A percentile compares a stretch with the other conserved stretches of the same genome.
Evolutionary conservation across 345 rosid species (phyloP).

Genomic region (Brassica rapa): DNA sequence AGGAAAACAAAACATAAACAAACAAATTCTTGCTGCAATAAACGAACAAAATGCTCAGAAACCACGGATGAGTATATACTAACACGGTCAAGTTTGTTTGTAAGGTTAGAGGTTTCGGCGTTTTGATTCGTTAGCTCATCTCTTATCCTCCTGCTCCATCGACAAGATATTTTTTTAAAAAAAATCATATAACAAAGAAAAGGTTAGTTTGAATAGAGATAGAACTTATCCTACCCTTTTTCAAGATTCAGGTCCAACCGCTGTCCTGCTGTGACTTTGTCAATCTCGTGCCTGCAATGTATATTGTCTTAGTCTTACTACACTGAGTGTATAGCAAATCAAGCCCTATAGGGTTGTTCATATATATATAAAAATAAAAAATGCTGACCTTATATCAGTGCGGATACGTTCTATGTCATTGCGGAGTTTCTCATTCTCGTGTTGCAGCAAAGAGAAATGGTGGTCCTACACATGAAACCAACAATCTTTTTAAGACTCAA

Average conservation of each 20-base stretch:
- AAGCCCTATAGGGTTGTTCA: not conserved
- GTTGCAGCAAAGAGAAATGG: conserved; percentile 76
- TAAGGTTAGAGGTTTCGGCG: conserved; percentile 71
- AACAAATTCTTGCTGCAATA: not conserved
- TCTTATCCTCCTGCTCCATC: conserved; percentile 62
- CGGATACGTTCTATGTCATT: conserved; percentile 78
- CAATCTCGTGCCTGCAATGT: conserved; percentile 73
- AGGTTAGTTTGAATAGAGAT: not conserved
- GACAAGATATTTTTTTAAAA: not conserved
- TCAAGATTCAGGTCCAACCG: conserved; percentile 94
- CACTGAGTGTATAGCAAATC: conserved; percentile 3
- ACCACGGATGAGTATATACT: conserved; percentile 21
- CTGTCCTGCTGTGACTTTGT: conserved; percentile 86
- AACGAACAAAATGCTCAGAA: not conserved
- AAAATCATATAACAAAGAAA: not conserved
- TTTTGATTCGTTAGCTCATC: conserved; percentile 80
- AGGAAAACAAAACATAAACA: conserved; percentile 3
- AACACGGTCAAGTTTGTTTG: conserved; percentile 87
- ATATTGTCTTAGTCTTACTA: conserved; percentile 7
- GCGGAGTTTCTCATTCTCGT: conserved; percentile 76
- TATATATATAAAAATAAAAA: no score
- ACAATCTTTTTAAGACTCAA: no score
- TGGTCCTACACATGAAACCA: conserved; percentile 48
- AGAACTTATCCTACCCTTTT: conserved; percentile 55
- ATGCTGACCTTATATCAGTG: conserved; percentile 67